These are phyloP conservation scores for Artemisia tridentata DNA, from an alignment of 129 eudicot genomes.

Conservation along the genomic window DNA sequence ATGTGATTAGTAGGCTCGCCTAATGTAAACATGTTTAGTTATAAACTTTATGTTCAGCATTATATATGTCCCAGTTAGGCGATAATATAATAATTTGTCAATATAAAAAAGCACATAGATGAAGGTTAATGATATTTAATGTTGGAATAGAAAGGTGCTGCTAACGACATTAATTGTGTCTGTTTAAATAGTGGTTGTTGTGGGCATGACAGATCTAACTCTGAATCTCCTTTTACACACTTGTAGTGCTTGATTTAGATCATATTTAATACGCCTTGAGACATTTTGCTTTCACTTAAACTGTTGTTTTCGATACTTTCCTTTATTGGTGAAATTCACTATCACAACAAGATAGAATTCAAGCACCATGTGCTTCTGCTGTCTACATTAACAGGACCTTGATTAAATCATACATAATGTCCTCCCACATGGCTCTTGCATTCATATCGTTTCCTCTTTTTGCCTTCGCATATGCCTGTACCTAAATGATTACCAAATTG, in stretches of 20 bases:
- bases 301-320: neutral
- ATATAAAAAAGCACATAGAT: neutral
- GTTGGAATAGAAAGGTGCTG: conserved; percentile 23
- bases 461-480: conserved; percentile 18
- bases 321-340: conserved; percentile 14
- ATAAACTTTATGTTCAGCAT: neutral
- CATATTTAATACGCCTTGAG: conserved; percentile 26
- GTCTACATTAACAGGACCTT: conserved; percentile 22
- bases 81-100: neutral
- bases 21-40: too few relatives aligned
- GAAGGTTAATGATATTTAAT: conserved; percentile 8
- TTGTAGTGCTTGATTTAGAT: conserved; percentile 16
- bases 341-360: conserved; percentile 25
- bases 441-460: conserved; percentile 30
- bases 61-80: conserved; percentile 11
- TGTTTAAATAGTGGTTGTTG: conserved; percentile 23
- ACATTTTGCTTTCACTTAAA: conserved; percentile 31
- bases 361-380: conserved; percentile 40
- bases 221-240: neutral
- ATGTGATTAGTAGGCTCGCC: too few relatives aligned
- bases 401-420: conserved; percentile 20
- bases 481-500: conserved; percentile 11
- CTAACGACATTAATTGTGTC: conserved; percentile 24
- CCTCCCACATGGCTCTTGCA: conserved; percentile 35
- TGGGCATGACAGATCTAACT: conserved; percentile 23